Evolutionary conservation across 108 stramenopile species (phyloP).

Genomic region (Nitzschia putrida): DNA sequence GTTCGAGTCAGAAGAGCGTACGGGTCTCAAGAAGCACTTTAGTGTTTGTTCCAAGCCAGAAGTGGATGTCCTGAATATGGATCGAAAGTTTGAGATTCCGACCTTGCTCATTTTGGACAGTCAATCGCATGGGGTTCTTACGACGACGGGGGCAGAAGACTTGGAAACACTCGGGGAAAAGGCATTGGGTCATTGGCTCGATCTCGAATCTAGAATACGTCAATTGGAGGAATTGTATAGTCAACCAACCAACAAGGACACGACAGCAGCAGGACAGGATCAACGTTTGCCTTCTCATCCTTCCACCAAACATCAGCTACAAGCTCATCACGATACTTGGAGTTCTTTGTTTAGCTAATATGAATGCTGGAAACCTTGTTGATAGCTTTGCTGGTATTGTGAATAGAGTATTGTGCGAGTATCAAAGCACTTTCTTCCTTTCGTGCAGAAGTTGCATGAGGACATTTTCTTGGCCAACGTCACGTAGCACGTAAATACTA

Average conservation of each 20-base stretch:
- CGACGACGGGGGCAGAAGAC: constrained; percentile 55
- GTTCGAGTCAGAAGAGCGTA: constrained; percentile 45
- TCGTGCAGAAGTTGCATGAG: no score
- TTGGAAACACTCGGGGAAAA: constrained; percentile 38
- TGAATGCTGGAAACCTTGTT: no score
- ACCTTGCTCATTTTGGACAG: constrained; percentile 65
- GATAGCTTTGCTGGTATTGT: no score
- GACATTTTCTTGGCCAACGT: no score
- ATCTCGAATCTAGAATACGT: constrained; percentile 14
- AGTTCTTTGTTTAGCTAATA: no score
- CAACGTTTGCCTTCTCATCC: neutral
- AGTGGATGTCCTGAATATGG: constrained; percentile 40
- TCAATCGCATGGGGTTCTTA: constrained; percentile 51
- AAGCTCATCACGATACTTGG: neutral
- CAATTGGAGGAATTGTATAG: constrained; percentile 25
- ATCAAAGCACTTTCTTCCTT: no score
- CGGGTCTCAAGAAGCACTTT: constrained; percentile 58
- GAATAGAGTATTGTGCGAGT: no score
- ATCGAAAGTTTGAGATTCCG: constrained; percentile 64
- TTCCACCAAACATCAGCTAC: neutral
- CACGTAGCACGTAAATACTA: no score
- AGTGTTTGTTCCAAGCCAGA: constrained; percentile 54
- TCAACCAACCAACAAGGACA: no score
- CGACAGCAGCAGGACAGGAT: no score
- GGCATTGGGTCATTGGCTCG: constrained; percentile 46